Conservation (phyloP, 139 green algal genomes). For the Chlorella sp. region DNA sequence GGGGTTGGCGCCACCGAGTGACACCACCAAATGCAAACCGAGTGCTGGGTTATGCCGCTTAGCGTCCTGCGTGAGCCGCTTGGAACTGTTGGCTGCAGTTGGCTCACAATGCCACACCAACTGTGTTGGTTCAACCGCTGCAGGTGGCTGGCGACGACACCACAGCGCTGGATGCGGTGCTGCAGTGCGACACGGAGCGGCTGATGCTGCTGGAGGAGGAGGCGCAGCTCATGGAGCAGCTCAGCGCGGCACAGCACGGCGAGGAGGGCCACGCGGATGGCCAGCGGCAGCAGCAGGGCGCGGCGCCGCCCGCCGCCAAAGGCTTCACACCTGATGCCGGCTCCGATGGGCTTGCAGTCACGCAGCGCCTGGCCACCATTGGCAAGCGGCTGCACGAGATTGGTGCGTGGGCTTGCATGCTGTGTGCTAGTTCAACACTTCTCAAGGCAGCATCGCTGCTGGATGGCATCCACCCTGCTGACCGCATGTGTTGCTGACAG, state of each 20-base stretch:
- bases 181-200: conserved; percentile 84
- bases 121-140: not conserved
- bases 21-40: conserved; percentile 48
- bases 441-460: no score
- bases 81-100: no score
- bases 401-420: not conserved
- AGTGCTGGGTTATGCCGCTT: not conserved
- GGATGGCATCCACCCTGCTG: no score
- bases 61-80: not conserved
- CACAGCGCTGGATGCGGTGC: conserved; percentile 63
- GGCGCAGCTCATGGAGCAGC: conserved; percentile 53
- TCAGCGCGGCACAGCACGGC: not conserved
- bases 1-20: conserved; percentile 71
- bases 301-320: not conserved
- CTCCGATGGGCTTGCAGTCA: conserved; percentile 4
- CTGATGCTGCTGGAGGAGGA: conserved; percentile 77
- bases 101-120: not conserved
- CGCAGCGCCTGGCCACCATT: conserved; percentile 60
- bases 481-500: no score
- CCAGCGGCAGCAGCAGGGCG: conserved; percentile 9
- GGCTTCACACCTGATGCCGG: not conserved
- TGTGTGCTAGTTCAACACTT: no score
- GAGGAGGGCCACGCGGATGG: not conserved
- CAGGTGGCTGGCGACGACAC: conserved; percentile 28
- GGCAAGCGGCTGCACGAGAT: conserved; percentile 85